Evolutionary conservation across 73 alveolate species (phyloP).

Genomic region (Urostyla sp.): DNA sequence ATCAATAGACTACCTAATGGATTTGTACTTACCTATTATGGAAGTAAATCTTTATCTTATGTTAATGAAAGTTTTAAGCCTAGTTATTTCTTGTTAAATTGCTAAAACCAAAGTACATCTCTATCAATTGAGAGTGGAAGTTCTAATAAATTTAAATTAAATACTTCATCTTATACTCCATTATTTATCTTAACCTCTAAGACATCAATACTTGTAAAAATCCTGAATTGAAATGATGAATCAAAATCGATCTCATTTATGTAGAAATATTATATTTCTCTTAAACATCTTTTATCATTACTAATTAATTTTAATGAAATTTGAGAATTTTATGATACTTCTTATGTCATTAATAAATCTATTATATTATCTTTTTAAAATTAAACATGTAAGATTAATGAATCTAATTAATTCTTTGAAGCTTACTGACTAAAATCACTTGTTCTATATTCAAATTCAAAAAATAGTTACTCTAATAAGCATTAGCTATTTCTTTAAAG

Average conservation of each 20-base stretch:
- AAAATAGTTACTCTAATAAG: no score
- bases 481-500: no score
- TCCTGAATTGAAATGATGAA: background rate
- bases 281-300: constrained; percentile 28
- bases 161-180: background rate
- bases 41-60: background rate
- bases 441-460: constrained; percentile 30
- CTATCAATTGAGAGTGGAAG: background rate
- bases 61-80: background rate
- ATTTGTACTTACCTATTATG: background rate
- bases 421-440: constrained; percentile 3
- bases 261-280: constrained; percentile 23
- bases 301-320: background rate
- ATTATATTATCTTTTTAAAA: constrained; percentile 16
- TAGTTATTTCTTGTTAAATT: constrained; percentile 19
- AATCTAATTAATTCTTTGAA: constrained; percentile 1
- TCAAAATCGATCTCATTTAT: constrained; percentile 41
- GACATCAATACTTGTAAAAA: constrained; percentile 2
- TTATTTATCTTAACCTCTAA: constrained; percentile 11
- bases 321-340: constrained; percentile 23
- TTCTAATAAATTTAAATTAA: constrained; percentile 8
- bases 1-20: background rate
- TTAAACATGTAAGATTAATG: background rate
- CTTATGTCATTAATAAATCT: constrained; percentile 9
- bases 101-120: background rate